Evolutionary conservation across 495 filamentous ascomycete species (phyloP), one percentile per base, ranked within the genome.

Genomic region (Podospora comata): DNA sequence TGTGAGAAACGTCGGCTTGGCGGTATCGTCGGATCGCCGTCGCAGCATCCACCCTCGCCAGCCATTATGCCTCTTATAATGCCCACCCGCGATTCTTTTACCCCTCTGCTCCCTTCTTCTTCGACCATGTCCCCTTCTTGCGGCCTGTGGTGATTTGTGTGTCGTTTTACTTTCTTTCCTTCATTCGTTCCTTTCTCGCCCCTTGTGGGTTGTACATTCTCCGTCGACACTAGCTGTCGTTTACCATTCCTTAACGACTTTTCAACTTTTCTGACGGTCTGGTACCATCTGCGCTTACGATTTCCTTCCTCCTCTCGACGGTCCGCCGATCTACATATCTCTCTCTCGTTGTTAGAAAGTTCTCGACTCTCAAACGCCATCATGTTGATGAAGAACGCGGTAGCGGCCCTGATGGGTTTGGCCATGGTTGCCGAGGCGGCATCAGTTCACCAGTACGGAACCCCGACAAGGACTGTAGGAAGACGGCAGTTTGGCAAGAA

Each of bases 161-260:
- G 72, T 81, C 68, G 68, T 70, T 58, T 56, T 28, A 66, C 57
- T 67, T 68, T 78, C 67, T 76, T 77, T 75, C 69, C 69, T 79
- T 79, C 80, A 77, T 82, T 82, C 80, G 79, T 81, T 83, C 80
- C 76, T 80, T 81, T 82, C 76, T 78, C 23, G n/a, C 69, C 34
- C 61, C 75, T 72, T 78, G 74, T 69, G 73, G 77, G 75, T 74
- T 78, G 75, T 75, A 73, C 73, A 77, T 70, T 69, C 72, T 70
- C 69, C 70, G 66, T 74, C 78, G 72, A 71, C 72, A 71, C 78
- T 71, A 76, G 72, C 69, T 78, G 79, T 81, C 79, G 68, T 75
- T 71, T 74, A 78, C 73, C 79, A 32, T 63, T 63, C 61, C 61
- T 63, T 63, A 23, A 77, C 73, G 78, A 75, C 72, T 81, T 79